phyloP scores from a whole-genome alignment of 2,329 filamentous ascomycete species.

The Ceratocystis papillata region DNA sequence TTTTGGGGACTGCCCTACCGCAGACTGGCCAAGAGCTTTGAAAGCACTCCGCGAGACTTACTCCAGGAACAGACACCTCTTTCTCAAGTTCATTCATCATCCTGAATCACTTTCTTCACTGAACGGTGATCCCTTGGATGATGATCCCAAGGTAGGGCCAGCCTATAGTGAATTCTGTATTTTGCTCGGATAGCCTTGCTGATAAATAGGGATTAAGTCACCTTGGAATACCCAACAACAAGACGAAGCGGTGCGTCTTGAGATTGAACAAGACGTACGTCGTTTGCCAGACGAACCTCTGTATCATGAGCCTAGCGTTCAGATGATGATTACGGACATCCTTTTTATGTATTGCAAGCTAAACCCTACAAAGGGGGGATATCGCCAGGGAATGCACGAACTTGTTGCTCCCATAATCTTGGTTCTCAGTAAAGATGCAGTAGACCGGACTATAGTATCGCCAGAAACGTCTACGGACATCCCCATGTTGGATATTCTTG shows the following conservation, averaged over 20 bases:
- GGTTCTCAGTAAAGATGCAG: slow-evolving; percentile 69
- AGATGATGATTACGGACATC: slow-evolving; percentile 73
- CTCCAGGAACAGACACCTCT: slow-evolving; percentile 56
- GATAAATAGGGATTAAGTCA: slow-evolving; percentile 45
- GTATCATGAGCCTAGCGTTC: slow-evolving; percentile 70
- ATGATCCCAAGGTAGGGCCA: slow-evolving; percentile 51
- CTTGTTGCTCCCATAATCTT: slow-evolving; percentile 80
- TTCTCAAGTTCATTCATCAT: slow-evolving; percentile 72
- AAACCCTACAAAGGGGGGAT: slow-evolving; percentile 73
- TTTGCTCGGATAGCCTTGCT: neutral
- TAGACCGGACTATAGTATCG: slow-evolving; percentile 26
- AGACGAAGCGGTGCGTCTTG: slow-evolving; percentile 72
- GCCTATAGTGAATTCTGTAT: neutral
- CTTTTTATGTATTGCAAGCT: slow-evolving; percentile 93
- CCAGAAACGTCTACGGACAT: slow-evolving; percentile 28
- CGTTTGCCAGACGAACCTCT: slow-evolving; percentile 84
- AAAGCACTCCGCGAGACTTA: slow-evolving; percentile 64
- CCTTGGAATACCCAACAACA: slow-evolving; percentile 80
- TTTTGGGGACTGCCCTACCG: slow-evolving; percentile 54
- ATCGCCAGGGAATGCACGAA: slow-evolving; percentile 99
- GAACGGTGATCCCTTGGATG: slow-evolving; percentile 70
- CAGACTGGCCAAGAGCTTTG: slow-evolving; percentile 58
- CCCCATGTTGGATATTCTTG: slow-evolving; percentile 54
- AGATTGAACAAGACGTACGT: slow-evolving; percentile 91
- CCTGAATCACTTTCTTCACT: slow-evolving; percentile 65